Base-by-base conservation (phyloP, 306 rosid species). In the Acacia melanoxylon region DNA sequence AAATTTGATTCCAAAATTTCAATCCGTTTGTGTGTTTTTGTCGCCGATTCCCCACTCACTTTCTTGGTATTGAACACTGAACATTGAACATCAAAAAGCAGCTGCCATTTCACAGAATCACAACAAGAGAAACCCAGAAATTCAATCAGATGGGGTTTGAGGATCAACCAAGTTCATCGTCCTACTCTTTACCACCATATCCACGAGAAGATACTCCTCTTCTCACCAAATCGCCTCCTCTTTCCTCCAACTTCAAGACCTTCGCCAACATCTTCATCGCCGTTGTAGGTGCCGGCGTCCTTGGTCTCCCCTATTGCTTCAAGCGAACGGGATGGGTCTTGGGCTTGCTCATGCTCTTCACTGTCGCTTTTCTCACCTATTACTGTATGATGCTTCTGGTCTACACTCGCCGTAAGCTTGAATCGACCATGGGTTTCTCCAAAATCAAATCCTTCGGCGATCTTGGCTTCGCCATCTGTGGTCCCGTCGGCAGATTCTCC, bases 321-420 rank as follows among this genome's bases (percentile, higher is more conserved):
- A 92, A 86, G 83, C 67, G 83, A 33, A 91, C 93, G 16, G 94
- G 97, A 4, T 92, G 91, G 91, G 35, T 83, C 62, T 71, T 83
- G 70, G 94, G 94, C 63, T 58, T 86, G 0, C 51, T 91, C 82
- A 83, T 88, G 90, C 85, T 92, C 62, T 84, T 89, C 82, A 3
- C 75, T 15, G 91, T 92, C 1, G 94, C 92, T 0, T 68, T 79
- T 24, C 82, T 91, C 77, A 91, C 97, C 44, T 89, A 92, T 74
- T 72, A 92, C 87, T 91, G 97, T 25, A 92, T 91, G 97, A 84
- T 92, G 84, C 97, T 91, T 5, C 86, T 92, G 1, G 91, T 92
- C 73, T 41, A 25, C 56, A 91, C 97, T 0, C 94, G 94, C 66
- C 92, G 92, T 24, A 88, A 85, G 66, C 93, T 89, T 44, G 91